phyloP scores from a whole-genome alignment of 169 alveolate species.

The Fabrea salina region DNA sequence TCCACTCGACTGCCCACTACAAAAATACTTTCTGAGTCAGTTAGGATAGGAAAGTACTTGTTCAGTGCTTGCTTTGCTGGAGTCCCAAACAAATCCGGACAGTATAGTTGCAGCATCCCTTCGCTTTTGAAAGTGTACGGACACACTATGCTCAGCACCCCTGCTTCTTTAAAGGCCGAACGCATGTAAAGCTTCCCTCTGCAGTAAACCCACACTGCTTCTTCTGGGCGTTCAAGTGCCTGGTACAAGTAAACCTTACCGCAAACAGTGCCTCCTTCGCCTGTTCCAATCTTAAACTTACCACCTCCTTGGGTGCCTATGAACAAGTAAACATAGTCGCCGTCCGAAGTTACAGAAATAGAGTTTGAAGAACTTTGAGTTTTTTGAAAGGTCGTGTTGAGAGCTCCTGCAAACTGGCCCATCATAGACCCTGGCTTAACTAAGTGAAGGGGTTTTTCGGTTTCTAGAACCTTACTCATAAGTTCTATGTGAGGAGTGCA shows the following conservation, averaged over 20 bases:
- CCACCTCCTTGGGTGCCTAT: slow-evolving; percentile 72
- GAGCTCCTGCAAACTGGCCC: slow-evolving; percentile 30
- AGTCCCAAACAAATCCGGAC: slow-evolving; percentile 55
- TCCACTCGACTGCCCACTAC: slow-evolving; percentile 56
- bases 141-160: slow-evolving; percentile 40
- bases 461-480: neutral
- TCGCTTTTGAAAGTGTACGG: slow-evolving; percentile 54
- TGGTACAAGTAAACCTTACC: slow-evolving; percentile 77
- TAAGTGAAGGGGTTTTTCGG: neutral
- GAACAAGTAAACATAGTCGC: slow-evolving; percentile 67
- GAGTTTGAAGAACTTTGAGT: slow-evolving; percentile 20
- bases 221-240: slow-evolving; percentile 59
- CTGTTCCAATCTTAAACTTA: slow-evolving; percentile 85
- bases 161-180: slow-evolving; percentile 48
- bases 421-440: neutral
- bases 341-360: slow-evolving; percentile 78
- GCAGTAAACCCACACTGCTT: slow-evolving; percentile 77
- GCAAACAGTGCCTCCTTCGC: slow-evolving; percentile 68
- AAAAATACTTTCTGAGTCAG: slow-evolving; percentile 65
- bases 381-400: neutral
- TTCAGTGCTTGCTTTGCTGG: slow-evolving; percentile 41
- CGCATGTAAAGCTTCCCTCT: slow-evolving; percentile 78
- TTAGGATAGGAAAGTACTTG: slow-evolving; percentile 64
- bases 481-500: neutral
- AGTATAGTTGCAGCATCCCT: slow-evolving; percentile 48